Conservation (phyloP, 2,329 filamentous ascomycete genomes). For the Drechslerella dactyloides region DNA sequence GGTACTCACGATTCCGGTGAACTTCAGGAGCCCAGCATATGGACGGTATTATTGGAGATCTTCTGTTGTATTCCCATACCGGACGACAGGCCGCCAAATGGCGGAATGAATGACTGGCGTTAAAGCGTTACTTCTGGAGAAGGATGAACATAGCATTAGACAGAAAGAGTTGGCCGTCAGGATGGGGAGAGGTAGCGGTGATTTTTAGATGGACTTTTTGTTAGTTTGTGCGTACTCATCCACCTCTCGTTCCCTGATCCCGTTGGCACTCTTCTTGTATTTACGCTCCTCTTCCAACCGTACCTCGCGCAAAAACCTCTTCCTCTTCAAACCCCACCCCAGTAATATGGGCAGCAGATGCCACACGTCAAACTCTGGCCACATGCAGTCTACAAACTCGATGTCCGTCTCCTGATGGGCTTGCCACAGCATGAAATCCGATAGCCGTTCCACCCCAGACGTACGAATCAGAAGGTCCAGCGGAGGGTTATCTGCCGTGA, state of each 20-base stretch:
- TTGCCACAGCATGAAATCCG: constrained; percentile 99
- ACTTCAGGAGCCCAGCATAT: constrained; percentile 14
- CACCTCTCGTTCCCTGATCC: constrained; percentile 16
- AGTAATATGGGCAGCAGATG: constrained; percentile 89
- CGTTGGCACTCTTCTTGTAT: constrained; percentile 17
- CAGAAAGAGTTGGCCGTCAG: neutral
- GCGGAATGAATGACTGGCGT: constrained; percentile 3
- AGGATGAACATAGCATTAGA: neutral
- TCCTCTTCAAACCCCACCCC: constrained; percentile 77
- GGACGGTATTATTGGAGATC: constrained; percentile 23
- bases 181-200: neutral
- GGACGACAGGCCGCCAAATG: neutral
- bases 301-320: constrained; percentile 58
- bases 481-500: constrained; percentile 83
- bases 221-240: constrained; percentile 8
- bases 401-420: constrained; percentile 91
- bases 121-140: neutral
- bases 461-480: constrained; percentile 90
- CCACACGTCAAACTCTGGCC: constrained; percentile 96
- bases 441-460: constrained; percentile 87
- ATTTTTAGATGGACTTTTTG: constrained; percentile 15
- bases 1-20: neutral
- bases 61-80: constrained; percentile 28
- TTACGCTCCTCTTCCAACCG: constrained; percentile 55
- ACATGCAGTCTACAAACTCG: constrained; percentile 87